Percentiles rank a stretch among this genome's conserved stretches.
Conservation (phyloP, 805 yeast genomes). For the Candida xyloterini region DNA sequence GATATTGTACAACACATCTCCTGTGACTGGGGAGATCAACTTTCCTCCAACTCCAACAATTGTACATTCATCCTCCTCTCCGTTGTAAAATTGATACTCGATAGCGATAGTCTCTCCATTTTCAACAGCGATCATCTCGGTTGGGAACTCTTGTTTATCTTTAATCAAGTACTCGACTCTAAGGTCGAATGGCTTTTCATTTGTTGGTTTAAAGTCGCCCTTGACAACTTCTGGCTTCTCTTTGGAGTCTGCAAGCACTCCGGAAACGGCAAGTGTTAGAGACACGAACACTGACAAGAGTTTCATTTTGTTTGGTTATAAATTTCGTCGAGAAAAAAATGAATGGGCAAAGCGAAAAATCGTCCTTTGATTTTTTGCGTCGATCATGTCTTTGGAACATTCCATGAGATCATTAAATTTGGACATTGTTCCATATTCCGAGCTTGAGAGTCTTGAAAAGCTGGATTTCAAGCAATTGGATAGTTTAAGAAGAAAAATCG, state of each 20-base stretch:
- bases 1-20: conserved; percentile 54
- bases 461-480: conserved; percentile 25
- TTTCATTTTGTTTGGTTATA: conserved; percentile 4
- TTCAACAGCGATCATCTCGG: conserved; percentile 40
- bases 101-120: conserved; percentile 55
- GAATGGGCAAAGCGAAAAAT: conserved; percentile 3
- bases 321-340: conserved; percentile 8
- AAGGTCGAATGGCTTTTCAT: conserved; percentile 42
- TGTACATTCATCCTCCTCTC: conserved; percentile 47
- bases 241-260: conserved; percentile 15
- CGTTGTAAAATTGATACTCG: conserved; percentile 49
- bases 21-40: conserved; percentile 52
- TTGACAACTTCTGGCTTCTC: conserved; percentile 17
- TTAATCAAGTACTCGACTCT: conserved; percentile 47
- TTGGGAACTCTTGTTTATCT: conserved; percentile 38
- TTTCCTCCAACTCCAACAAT: conserved; percentile 70
- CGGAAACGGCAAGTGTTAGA: conserved; percentile 17
- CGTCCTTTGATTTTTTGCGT: conserved; percentile 11
- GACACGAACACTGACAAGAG: conserved; percentile 17
- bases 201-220: conserved; percentile 32
- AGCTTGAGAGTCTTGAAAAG: conserved; percentile 11
- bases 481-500: conserved; percentile 38
- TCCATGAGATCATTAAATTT: conserved; percentile 24
- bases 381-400: conserved; percentile 26
- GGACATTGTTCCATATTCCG: conserved; percentile 15